A percentile compares a stretch with the other conserved stretches of the same genome.
Evolutionary conservation across 1,284 basidiomycete genomes (phyloP).

Genomic region (Cryptococcus jaspeensis): DNA sequence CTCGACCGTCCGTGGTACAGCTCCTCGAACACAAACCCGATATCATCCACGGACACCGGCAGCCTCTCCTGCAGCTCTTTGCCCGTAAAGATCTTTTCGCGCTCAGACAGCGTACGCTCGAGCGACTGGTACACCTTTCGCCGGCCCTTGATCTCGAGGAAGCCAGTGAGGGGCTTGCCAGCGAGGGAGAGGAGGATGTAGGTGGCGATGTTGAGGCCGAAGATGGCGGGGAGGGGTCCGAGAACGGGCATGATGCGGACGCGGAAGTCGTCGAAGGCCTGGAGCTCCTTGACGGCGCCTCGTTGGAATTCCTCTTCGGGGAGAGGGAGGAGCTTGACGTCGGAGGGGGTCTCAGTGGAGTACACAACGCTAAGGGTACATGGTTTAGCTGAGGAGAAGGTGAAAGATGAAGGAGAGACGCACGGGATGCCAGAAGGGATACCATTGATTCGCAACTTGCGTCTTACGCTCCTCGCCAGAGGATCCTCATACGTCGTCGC

Average conservation of each 20-base stretch:
- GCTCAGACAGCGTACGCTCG: conserved; percentile 67
- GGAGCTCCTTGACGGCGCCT: conserved; percentile 85
- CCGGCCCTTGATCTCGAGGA: conserved; percentile 76
- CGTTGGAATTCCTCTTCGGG: conserved; percentile 89
- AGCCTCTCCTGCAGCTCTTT: conserved; percentile 47
- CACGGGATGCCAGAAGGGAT: conserved; percentile 71
- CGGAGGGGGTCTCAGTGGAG: conserved; percentile 84
- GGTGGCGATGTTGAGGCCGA: conserved; percentile 82
- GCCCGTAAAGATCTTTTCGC: conserved; percentile 40
- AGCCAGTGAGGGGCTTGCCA: conserved; percentile 75
- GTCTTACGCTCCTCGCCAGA: conserved; percentile 83
- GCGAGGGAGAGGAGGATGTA: conserved; percentile 82
- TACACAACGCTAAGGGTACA: conserved; percentile 71
- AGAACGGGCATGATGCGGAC: conserved; percentile 55
- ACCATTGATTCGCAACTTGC: conserved; percentile 69
- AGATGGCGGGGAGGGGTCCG: conserved; percentile 78
- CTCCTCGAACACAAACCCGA: conserved; percentile 82
- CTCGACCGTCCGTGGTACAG: conserved; percentile 74
- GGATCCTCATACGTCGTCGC: conserved; percentile 93
- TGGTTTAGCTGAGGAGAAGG: neutral
- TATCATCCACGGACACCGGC: conserved; percentile 75
- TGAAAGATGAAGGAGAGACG: conserved; percentile 12
- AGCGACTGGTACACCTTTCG: conserved; percentile 81
- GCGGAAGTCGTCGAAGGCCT: conserved; percentile 89
- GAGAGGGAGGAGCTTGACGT: conserved; percentile 84